Evolutionary conservation across 495 filamentous ascomycete genomes (phyloP), one percentile per base, ranked within the genome.

Genomic region (Hyaloscypha variabilis): DNA sequence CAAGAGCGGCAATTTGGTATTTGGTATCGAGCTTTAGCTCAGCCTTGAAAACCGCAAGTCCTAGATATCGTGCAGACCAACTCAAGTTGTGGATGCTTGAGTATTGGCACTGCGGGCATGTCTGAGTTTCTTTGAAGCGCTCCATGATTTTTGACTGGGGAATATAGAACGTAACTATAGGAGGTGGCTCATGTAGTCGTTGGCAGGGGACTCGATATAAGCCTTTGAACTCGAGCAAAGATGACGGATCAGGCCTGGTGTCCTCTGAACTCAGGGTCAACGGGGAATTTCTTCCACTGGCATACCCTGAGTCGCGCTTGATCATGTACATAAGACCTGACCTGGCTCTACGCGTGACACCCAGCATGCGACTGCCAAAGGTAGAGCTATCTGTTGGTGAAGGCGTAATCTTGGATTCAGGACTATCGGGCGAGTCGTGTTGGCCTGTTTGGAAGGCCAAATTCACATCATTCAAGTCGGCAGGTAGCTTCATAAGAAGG

Each of bases 21-120:
- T 59, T 31, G 26, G 11, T 23, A 13, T 53, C 46, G 21, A 34
- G 61, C 21, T 55, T 46, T 14, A 66, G 46, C 34, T 66, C 58
- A 1, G 46, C 26, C 17, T 36, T 23, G 58, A 66, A 66, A 8
- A 61, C 64, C 11, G 8, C 51, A 28, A 26, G 51, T 1, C 19
- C 19, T 6, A 54, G 51, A 28, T 54, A 28, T 54, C n/a, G 21
- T 46, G 39, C 39, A 46, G 51, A 54, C 51, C 51, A 54, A 54
- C 51, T 54, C 51, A 54, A 54, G 25, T 54, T 54, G 51, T 54
- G 51, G 25, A 54, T 17, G 23, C 51, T 28, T 5, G 51, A 28
- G n/a, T 54, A 54, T 10, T 25, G 51, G 51, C 51, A 54, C 8
- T 25, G 25, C 1, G 51, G 11, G n/a, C 51, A 54, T 24, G 51